Conservation (phyloP, 2,329 filamentous ascomycete species). For the Cordyceps militaris region DNA sequence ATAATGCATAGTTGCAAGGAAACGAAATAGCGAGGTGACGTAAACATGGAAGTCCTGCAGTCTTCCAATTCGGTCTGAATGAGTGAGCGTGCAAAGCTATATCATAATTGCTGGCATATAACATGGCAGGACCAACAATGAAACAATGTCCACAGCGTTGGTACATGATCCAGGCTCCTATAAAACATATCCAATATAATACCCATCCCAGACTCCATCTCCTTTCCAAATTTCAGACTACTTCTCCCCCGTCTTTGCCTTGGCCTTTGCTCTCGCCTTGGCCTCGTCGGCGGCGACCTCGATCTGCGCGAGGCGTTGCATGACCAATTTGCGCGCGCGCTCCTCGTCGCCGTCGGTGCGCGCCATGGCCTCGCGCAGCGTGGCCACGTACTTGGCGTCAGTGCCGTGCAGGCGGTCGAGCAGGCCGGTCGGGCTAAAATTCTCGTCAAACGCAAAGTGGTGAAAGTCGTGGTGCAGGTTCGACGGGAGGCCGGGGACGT, state of each 20-base stretch:
- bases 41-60: neutral
- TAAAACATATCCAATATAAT: neutral
- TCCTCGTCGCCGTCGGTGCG: constrained; percentile 16
- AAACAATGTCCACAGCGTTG: neutral
- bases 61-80: neutral
- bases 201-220: neutral
- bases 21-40: no score
- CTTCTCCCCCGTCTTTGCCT: neutral
- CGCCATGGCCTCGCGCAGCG: constrained; percentile 11
- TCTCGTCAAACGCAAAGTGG: constrained; percentile 18
- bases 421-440: constrained; percentile 16
- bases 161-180: neutral
- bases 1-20: no score
- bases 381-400: constrained; percentile 13
- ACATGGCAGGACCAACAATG: neutral
- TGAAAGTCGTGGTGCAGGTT: constrained; percentile 18
- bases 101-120: neutral
- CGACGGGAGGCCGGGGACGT: constrained; percentile 13
- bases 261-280: neutral
- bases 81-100: neutral
- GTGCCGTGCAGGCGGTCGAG: constrained; percentile 14
- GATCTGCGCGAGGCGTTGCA: constrained; percentile 15
- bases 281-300: constrained; percentile 9
- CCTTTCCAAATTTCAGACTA: no score
- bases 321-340: constrained; percentile 14